Evolutionary conservation across 164 flowering plant species (phyloP).

Genomic region (Tinospora cordifolia): DNA sequence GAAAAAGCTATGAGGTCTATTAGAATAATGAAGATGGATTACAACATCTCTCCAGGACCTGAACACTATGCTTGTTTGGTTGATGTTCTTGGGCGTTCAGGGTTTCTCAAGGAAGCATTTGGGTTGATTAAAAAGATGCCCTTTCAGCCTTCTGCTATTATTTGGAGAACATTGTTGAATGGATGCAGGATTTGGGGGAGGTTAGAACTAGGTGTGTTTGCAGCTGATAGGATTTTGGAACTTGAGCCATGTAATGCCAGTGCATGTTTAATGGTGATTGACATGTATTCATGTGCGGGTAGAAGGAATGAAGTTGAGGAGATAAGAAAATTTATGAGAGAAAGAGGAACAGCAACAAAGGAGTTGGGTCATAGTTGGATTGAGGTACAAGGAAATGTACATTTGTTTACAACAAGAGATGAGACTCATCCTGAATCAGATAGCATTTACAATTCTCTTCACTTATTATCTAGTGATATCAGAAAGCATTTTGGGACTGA

Average conservation of each 20-base stretch:
- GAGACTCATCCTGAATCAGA: constrained; percentile 26
- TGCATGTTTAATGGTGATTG: constrained; percentile 20
- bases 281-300: constrained; percentile 24
- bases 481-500: not conserved
- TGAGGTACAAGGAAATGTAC: constrained; percentile 23
- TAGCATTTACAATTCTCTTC: constrained; percentile 17
- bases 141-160: constrained; percentile 14
- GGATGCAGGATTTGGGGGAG: constrained; percentile 28
- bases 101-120: constrained; percentile 20
- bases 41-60: constrained; percentile 17
- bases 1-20: constrained; percentile 20
- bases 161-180: constrained; percentile 29
- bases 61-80: constrained; percentile 25
- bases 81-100: constrained; percentile 23
- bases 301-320: constrained; percentile 14
- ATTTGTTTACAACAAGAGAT: constrained; percentile 25
- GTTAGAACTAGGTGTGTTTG: constrained; percentile 21
- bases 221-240: constrained; percentile 18
- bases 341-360: constrained; percentile 18
- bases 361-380: constrained; percentile 30
- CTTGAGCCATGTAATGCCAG: constrained; percentile 24
- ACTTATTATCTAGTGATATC: constrained; percentile 16
- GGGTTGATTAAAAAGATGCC: constrained; percentile 18
- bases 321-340: constrained; percentile 21
- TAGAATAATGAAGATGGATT: constrained; percentile 15